Evolutionary conservation across 441 rosid genomes (phyloP), one percentile per base, ranked within the genome.

Genomic region (Erysimum cheiri): DNA sequence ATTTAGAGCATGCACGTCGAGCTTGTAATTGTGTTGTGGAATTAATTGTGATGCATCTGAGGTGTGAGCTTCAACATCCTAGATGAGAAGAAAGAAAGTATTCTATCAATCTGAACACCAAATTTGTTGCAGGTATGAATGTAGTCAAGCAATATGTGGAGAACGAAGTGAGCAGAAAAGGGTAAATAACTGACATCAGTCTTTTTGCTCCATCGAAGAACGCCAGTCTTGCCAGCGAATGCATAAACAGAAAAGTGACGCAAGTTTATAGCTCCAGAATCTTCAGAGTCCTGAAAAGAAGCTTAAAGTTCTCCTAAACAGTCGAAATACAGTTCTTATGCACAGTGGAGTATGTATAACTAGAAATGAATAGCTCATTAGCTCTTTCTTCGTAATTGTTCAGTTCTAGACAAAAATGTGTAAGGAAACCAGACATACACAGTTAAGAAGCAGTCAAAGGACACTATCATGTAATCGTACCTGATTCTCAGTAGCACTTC

Each of bases 1-100:
- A 80, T 89, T 93, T 55, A 91, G 54, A n/a, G 98, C 81, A 77
- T 91, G 92, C 59, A 78, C 97, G 78, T 93, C 97, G 49, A 96
- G 96, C 84, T 88, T 96, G 92, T 96, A 96, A 79, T 91, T 93
- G 76, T 93, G 99, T 71, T 96, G 99, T 7, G 99, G 98, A 79
- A 89, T 85, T 73, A 96, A 76, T 69, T 87, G 89, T 10, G 90
- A 86, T 28, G 88, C 87, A 83, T 91, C 98, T 70, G 90, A 73
- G 66, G 93, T 67, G 52, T 83, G 85, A 24, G 88, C 87, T 79
- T 89, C 98, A 77, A 85, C 71, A 82, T 96, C 88, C 98, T 96
- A 72, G 33, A 76, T 19, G 69, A 77, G 36, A 72, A 80, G 77
- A 75, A 74, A 19, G 8, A 81, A 64, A 2, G 13, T 26, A 58